Percentiles rank a stretch among this genome's conserved stretches.
Conservation (phyloP, 2,329 filamentous ascomycete species). For the Exserohilum rostratum region DNA sequence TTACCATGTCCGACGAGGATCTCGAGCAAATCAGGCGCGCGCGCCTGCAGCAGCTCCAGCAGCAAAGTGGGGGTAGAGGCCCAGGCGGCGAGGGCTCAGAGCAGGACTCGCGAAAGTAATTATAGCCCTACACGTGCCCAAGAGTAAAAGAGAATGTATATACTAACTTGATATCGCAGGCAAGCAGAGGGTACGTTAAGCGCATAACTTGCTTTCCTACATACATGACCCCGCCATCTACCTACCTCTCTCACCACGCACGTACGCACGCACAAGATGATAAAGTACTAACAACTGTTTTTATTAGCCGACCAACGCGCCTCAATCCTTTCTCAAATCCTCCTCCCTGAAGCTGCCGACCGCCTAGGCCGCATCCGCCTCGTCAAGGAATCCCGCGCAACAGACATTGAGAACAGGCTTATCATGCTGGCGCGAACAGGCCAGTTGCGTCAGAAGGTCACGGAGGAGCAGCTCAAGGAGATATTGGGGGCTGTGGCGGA, state of each 20-base stretch:
- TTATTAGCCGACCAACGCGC: slow-evolving; percentile 71
- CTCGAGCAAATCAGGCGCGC: slow-evolving; percentile 87
- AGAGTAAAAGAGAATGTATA: not conserved
- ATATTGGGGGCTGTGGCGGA: slow-evolving; percentile 84
- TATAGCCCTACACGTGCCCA: not conserved
- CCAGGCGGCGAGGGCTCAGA: slow-evolving; percentile 57
- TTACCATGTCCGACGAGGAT: slow-evolving; percentile 68
- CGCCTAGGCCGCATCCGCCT: slow-evolving; percentile 91
- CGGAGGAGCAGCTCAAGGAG: slow-evolving; percentile 91
- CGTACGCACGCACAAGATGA: slow-evolving; percentile 39
- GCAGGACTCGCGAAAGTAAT: slow-evolving; percentile 64
- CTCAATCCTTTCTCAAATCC: slow-evolving; percentile 86
- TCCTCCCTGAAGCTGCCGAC: slow-evolving; percentile 91
- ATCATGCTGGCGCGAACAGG: slow-evolving; percentile 89
- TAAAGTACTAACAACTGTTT: slow-evolving; percentile 24
- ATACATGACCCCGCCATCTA: slow-evolving; percentile 48
- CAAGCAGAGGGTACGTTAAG: slow-evolving; percentile 28
- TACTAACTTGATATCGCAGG: slow-evolving; percentile 9
- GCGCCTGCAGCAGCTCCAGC: slow-evolving; percentile 89
- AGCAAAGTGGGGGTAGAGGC: slow-evolving; percentile 63
- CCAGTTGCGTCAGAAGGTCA: slow-evolving; percentile 85
- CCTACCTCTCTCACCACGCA: not conserved
- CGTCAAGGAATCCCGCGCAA: slow-evolving; percentile 89
- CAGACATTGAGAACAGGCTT: slow-evolving; percentile 88
- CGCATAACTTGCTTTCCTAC: not conserved